Percentiles rank a stretch among this genome's conserved stretches.
Evolutionary conservation across 768 basidiomycete genomes (phyloP).

Genomic region (Pleurotus pulmonarius): DNA sequence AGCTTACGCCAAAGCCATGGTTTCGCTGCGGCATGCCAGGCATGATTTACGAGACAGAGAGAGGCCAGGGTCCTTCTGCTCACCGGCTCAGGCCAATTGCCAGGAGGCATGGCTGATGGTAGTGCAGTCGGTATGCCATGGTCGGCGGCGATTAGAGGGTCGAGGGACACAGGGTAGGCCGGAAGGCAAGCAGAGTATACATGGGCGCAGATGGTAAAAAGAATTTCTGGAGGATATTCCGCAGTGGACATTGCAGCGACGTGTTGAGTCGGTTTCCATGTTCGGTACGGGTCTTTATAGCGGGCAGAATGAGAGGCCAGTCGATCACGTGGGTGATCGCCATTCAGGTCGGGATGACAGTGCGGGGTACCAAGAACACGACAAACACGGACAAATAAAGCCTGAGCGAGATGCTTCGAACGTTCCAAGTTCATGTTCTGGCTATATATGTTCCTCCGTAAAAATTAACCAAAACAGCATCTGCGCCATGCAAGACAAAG

Average conservation of each 20-base stretch:
- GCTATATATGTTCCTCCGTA: neutral
- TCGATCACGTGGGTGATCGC: conserved; percentile 7
- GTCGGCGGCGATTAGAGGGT: conserved; percentile 54
- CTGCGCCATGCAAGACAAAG: neutral
- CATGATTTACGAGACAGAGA: conserved; percentile 73
- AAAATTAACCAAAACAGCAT: neutral
- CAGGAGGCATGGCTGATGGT: conserved; percentile 71
- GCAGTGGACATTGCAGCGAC: neutral
- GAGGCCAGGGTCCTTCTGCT: conserved; percentile 62
- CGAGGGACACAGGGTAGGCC: conserved; percentile 55
- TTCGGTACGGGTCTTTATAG: conserved; percentile 7
- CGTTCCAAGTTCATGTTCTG: neutral
- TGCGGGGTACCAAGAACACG: conserved; percentile 5
- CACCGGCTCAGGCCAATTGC: conserved; percentile 65
- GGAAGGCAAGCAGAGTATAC: conserved; percentile 64
- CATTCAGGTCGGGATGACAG: neutral
- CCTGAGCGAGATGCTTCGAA: neutral
- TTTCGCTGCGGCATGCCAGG: conserved; percentile 80
- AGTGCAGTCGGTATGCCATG: conserved; percentile 54
- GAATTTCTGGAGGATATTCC: conserved; percentile 57
- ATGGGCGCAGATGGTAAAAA: conserved; percentile 69
- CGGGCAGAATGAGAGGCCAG: neutral
- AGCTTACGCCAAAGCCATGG: conserved; percentile 85
- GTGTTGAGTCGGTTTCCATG: neutral
- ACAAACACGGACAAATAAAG: conserved; percentile 1